Conservation (phyloP, 164 flowering plant genomes). For the Vitis rupestris region DNA sequence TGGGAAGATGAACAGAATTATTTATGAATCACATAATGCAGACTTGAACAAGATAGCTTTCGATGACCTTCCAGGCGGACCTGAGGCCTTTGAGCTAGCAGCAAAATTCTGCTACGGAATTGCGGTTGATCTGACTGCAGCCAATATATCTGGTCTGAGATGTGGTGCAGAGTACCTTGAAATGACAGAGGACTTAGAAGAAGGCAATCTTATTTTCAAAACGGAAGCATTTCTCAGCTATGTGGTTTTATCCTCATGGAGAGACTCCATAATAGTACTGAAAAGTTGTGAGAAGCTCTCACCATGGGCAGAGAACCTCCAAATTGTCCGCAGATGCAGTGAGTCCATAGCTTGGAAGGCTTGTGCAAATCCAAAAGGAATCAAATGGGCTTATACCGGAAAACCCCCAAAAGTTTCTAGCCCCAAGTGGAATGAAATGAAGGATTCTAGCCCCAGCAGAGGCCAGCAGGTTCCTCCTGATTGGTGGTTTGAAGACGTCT, state of each 20-base stretch:
- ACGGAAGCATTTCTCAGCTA: conserved; percentile 90
- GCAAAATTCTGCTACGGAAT: conserved; percentile 90
- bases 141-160: conserved; percentile 78
- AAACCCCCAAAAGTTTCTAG: conserved; percentile 45
- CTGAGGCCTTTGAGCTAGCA: conserved; percentile 77
- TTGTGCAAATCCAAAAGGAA: conserved; percentile 79
- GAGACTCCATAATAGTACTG: conserved; percentile 74
- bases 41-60: conserved; percentile 47
- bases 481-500: conserved; percentile 95
- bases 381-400: conserved; percentile 75
- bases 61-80: conserved; percentile 79
- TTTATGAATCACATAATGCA: conserved; percentile 56
- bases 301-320: conserved; percentile 84
- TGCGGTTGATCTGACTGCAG: conserved; percentile 75
- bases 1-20: conserved; percentile 71
- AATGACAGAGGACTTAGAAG: conserved; percentile 94
- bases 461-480: conserved; percentile 66
- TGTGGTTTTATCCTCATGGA: conserved; percentile 82
- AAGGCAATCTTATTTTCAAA: conserved; percentile 90
- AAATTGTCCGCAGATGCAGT: conserved; percentile 78
- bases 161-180: conserved; percentile 91
- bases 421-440: conserved; percentile 65
- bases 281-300: conserved; percentile 81
- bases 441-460: conserved; percentile 62
- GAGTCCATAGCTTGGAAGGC: conserved; percentile 96